Evolutionary conservation across 2,329 filamentous ascomycete species (phyloP).

Genomic region (Penicillium sp.): DNA sequence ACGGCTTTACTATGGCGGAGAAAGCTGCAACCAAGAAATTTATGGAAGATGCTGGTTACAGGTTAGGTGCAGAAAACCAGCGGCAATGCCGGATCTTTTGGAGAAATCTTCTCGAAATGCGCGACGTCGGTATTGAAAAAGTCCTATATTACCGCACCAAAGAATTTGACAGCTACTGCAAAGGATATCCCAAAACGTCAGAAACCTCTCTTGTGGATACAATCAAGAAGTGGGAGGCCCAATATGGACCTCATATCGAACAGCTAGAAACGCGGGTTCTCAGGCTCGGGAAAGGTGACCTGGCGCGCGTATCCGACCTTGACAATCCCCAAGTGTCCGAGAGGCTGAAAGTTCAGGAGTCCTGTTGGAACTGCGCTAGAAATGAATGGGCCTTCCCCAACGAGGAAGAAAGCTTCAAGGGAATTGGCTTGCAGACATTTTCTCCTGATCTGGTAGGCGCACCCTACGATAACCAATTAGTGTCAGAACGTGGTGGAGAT

Average conservation of each 20-base stretch:
- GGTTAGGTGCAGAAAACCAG: conserved; percentile 13
- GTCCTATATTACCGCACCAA: conserved; percentile 18
- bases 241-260: conserved; percentile 14
- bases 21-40: conserved; percentile 18
- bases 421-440: too few relatives aligned
- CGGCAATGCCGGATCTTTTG: conserved; percentile 16
- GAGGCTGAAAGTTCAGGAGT: conserved; percentile 8
- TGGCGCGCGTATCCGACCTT: neutral
- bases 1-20: conserved; percentile 18
- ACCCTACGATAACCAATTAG: too few relatives aligned
- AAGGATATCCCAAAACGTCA: conserved; percentile 3
- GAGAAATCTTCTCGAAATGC: conserved; percentile 19
- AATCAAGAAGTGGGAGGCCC: conserved; percentile 11
- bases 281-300: conserved; percentile 1
- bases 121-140: conserved; percentile 12
- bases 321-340: conserved; percentile 8
- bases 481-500: too few relatives aligned
- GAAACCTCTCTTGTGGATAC: conserved; percentile 11
- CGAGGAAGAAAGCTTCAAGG: too few relatives aligned
- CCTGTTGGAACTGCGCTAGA: conserved; percentile 11
- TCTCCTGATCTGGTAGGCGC: too few relatives aligned
- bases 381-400: conserved; percentile 9
- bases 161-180: conserved; percentile 19
- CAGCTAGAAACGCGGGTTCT: conserved; percentile 15
- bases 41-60: conserved; percentile 15